Evolutionary conservation across 306 rosid species (phyloP).

Genomic region (Cotoneaster glaucophyllus): DNA sequence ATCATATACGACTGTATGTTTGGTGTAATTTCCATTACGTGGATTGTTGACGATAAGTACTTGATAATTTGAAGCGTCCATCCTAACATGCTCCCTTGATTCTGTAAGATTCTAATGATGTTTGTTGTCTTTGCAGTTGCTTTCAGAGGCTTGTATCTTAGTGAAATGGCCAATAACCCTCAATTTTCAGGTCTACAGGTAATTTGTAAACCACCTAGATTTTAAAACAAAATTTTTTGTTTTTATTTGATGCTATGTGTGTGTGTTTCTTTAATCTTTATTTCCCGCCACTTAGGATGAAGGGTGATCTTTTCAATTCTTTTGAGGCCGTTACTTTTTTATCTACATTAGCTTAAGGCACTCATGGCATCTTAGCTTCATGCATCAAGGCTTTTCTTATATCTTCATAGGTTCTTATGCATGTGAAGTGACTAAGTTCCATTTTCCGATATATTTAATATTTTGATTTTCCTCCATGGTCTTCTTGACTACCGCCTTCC

Average conservation of each 20-base stretch:
- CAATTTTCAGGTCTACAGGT: constrained; percentile 81
- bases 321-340: background rate
- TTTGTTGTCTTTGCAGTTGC: constrained; percentile 36
- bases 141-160: constrained; percentile 10
- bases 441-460: background rate
- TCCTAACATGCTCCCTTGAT: background rate
- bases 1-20: background rate
- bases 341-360: background rate
- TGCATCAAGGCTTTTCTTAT: constrained; percentile 1
- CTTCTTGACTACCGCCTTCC: too few species aligned
- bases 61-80: background rate
- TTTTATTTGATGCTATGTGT: background rate
- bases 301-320: background rate
- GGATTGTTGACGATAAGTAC: background rate
- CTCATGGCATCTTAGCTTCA: background rate
- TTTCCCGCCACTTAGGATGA: background rate
- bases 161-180: constrained; percentile 67
- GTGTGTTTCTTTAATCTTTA: background rate
- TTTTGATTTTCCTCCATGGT: background rate
- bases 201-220: background rate
- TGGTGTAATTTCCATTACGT: background rate
- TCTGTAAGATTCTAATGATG: background rate
- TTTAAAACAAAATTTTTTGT: background rate
- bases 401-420: background rate
- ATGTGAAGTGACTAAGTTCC: background rate